phyloP scores from a whole-genome alignment of 2,329 filamentous ascomycete species.

The Myriosclerotinia duriaeana region DNA sequence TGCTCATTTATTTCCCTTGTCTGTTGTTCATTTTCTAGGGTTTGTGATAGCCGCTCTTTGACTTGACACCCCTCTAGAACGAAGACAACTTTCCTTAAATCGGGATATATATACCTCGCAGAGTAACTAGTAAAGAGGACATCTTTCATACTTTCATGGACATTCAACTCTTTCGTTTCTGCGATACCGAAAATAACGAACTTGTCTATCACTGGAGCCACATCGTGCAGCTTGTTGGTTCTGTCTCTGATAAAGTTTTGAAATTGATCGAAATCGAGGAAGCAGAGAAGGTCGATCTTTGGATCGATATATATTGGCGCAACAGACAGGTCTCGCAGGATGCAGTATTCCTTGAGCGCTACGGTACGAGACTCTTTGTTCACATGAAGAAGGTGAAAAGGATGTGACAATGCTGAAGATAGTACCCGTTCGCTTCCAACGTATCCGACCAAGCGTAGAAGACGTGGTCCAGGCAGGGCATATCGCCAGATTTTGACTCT shows the following conservation, averaged over 20 bases:
- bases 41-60: not conserved
- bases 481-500: not conserved
- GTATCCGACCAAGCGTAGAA: not conserved
- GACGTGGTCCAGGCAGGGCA: not conserved
- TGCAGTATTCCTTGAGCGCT: not conserved
- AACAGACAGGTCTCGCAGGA: not conserved
- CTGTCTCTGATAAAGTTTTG: not conserved
- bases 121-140: not conserved
- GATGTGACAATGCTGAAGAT: not conserved
- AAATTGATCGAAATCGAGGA: not conserved
- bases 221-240: not conserved
- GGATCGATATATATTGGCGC: not conserved
- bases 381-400: conserved; percentile 1
- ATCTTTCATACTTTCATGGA: not conserved
- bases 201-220: not conserved
- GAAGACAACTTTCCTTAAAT: not conserved
- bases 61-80: not conserved
- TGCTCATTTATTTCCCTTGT: not conserved
- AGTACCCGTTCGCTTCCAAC: not conserved
- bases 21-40: not conserved
- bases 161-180: not conserved
- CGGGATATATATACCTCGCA: not conserved
- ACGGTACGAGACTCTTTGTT: not conserved
- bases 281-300: not conserved
- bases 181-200: not conserved